These are phyloP conservation scores for Atractiella rhizophila DNA, from an alignment of 768 basidiomycete species.

Conservation along the genomic window DNA sequence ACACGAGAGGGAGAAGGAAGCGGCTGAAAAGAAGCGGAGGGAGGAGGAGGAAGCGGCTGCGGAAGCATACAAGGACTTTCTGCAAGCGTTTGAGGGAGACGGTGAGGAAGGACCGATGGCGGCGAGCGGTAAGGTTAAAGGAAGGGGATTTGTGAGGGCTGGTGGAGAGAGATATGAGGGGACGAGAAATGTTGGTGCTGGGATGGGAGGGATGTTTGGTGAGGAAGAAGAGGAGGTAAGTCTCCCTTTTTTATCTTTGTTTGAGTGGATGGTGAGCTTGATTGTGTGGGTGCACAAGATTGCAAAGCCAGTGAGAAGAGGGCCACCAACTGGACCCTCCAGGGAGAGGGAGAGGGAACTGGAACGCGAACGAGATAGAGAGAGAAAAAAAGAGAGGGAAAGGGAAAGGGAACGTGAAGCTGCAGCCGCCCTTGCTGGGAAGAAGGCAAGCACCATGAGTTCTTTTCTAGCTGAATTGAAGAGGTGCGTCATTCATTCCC, in stretches of 20 bases:
- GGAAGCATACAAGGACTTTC: constrained; percentile 42
- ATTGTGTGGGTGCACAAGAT: no score
- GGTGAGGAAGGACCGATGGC: constrained; percentile 22
- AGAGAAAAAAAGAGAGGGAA: constrained; percentile 9
- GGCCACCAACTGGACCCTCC: constrained; percentile 1
- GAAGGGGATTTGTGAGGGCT: constrained; percentile 36
- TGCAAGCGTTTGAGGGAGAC: constrained; percentile 59
- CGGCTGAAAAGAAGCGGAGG: constrained; percentile 33
- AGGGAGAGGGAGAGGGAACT: neutral
- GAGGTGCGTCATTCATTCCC: constrained; percentile 28
- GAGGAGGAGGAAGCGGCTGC: constrained; percentile 14
- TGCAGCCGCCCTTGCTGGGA: constrained; percentile 18
- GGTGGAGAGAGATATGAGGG: constrained; percentile 31
- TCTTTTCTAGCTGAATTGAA: constrained; percentile 90
- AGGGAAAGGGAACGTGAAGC: neutral
- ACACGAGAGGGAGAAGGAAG: constrained; percentile 74
- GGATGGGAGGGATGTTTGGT: no score
- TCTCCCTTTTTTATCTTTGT: no score
- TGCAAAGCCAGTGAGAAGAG: constrained; percentile 4
- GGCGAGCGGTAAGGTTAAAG: neutral
- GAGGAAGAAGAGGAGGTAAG: no score
- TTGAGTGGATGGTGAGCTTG: no score
- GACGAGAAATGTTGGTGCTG: no score
- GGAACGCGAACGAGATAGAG: constrained; percentile 6
- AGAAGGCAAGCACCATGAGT: constrained; percentile 91